Conservation (phyloP, 2,329 filamentous ascomycete species). For the Microascus cirrosus region DNA sequence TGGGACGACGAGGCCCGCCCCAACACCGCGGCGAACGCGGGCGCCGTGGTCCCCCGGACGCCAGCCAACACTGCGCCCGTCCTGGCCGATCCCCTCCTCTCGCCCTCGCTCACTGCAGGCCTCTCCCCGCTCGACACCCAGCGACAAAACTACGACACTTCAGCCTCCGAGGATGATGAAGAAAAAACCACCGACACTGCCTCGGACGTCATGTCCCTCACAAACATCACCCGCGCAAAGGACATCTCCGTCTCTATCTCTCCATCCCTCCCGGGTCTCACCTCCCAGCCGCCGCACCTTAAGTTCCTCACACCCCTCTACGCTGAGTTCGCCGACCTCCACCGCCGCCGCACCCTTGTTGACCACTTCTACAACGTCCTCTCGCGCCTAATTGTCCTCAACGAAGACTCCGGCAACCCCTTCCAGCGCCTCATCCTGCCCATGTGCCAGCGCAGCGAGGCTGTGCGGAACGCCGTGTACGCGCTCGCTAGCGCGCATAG, state of each 20-base stretch:
- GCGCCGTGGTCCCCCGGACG: background rate
- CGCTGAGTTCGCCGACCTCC: conserved; percentile 42
- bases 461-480: conserved; percentile 73
- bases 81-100: background rate
- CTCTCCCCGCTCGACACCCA: background rate
- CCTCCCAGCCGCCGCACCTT: conserved; percentile 14
- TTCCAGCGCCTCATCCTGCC: conserved; percentile 54
- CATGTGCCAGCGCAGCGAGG: conserved; percentile 39
- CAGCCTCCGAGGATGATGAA: background rate
- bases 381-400: conserved; percentile 54
- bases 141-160: no score
- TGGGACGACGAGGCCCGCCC: background rate
- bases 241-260: background rate
- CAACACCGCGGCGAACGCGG: background rate
- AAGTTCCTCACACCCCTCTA: conserved; percentile 43
- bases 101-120: background rate
- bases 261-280: conserved; percentile 10
- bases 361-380: conserved; percentile 54
- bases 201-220: background rate
- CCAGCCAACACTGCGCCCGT: background rate
- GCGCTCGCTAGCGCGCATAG: conserved; percentile 77
- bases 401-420: conserved; percentile 50
- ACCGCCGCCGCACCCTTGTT: conserved; percentile 42
- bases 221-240: background rate
- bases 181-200: background rate